Percentiles rank a stretch among this genome's conserved stretches.
Conservation (phyloP, 1,139 yeast genomes). For the Meyerozyma smithsonii region DNA sequence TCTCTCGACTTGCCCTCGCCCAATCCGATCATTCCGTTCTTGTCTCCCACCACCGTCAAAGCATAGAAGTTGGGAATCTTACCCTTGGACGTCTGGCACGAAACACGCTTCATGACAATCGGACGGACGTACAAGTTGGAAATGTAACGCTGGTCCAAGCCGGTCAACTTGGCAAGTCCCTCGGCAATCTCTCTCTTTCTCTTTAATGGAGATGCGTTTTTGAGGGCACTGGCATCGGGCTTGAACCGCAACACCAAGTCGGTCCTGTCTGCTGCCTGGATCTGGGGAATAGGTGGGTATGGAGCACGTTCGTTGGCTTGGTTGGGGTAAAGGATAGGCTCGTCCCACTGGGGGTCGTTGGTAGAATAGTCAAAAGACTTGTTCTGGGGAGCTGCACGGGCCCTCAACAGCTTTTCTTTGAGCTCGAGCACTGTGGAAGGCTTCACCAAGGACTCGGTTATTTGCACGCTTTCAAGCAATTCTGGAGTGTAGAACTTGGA, state of each 20-base stretch:
- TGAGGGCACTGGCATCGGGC: slow-evolving; percentile 12
- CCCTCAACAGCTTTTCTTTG: slow-evolving; percentile 24
- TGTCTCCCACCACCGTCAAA: slow-evolving; percentile 87
- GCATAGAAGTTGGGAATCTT: slow-evolving; percentile 83
- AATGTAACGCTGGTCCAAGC: slow-evolving; percentile 65
- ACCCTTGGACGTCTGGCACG: slow-evolving; percentile 92
- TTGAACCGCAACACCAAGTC: slow-evolving; percentile 37
- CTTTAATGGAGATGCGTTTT: slow-evolving; percentile 15
- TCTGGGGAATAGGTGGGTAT: slow-evolving; percentile 40
- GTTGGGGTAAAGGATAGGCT: slow-evolving; percentile 44
- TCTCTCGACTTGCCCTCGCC: slow-evolving; percentile 93
- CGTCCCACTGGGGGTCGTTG: slow-evolving; percentile 43
- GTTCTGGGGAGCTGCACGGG: slow-evolving; percentile 30
- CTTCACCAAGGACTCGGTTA: slow-evolving; percentile 70
- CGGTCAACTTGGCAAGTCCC: slow-evolving; percentile 66
- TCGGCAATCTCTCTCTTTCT: slow-evolving; percentile 38
- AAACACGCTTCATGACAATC: slow-evolving; percentile 71
- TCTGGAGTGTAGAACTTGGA: slow-evolving; percentile 72
- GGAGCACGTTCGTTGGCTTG: slow-evolving; percentile 38
- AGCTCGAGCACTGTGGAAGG: slow-evolving; percentile 46
- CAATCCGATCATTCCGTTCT: slow-evolving; percentile 87
- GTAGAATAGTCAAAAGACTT: slow-evolving; percentile 25
- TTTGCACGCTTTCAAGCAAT: slow-evolving; percentile 70
- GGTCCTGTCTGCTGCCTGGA: slow-evolving; percentile 36
- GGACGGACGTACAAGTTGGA: slow-evolving; percentile 62